Conservation (phyloP, 192 early-diverging fungal genomes). For the Linnemannia elongata region DNA sequence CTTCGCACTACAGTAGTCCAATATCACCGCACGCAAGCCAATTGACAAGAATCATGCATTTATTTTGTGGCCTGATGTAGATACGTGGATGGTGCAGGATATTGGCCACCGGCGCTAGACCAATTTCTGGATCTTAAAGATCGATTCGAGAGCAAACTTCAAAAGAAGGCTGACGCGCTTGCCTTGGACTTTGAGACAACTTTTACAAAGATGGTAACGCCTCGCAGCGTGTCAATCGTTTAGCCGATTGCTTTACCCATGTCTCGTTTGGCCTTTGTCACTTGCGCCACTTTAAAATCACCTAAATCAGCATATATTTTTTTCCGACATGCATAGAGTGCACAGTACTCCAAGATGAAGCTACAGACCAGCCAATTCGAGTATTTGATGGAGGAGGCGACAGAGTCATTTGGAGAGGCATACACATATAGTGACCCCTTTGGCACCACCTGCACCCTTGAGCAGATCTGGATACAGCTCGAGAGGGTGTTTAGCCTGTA, state of each 20-base stretch:
- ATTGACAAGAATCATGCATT: neutral
- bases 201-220: constrained; percentile 57
- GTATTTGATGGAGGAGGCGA: constrained; percentile 56
- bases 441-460: constrained; percentile 53
- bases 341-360: constrained; percentile 60
- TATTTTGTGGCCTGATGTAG: neutral
- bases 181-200: constrained; percentile 42
- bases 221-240: neutral
- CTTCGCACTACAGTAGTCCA: no score
- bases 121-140: constrained; percentile 57
- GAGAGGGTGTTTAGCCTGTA: constrained; percentile 32
- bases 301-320: neutral
- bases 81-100: constrained; percentile 48
- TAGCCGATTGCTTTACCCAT: neutral
- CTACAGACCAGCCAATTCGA: constrained; percentile 57
- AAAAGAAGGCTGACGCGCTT: constrained; percentile 41
- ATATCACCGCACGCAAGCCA: neutral
- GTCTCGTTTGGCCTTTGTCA: neutral
- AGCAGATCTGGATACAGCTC: constrained; percentile 54
- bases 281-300: no score
- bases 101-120: constrained; percentile 48
- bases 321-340: constrained; percentile 24
- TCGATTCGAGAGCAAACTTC: constrained; percentile 41
- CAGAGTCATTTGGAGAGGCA: constrained; percentile 51
- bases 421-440: constrained; percentile 50